A percentile compares a stretch with the other conserved stretches of the same genome.
Evolutionary conservation across 768 basidiomycete species (phyloP).

Genomic region (Amanita thiersii): DNA sequence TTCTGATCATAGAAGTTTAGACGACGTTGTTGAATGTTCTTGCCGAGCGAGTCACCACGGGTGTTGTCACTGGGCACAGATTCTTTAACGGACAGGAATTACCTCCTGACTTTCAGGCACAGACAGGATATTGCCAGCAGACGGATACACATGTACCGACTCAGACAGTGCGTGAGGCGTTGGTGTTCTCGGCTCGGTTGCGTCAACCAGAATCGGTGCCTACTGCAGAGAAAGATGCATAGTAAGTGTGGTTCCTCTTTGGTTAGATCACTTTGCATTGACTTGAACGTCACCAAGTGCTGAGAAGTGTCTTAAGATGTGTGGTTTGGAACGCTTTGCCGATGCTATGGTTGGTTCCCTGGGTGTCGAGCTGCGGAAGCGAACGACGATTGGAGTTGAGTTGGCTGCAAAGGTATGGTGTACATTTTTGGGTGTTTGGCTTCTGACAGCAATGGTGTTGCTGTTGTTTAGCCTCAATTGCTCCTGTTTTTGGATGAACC

Average conservation of each 20-base stretch:
- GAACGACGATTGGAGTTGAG: conserved; percentile 83
- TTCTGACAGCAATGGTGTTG: background rate
- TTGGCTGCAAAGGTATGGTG: conserved; percentile 82
- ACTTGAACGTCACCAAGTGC: conserved; percentile 21
- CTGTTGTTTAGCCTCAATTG: conserved; percentile 51
- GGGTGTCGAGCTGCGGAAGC: conserved; percentile 67
- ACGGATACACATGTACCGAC: conserved; percentile 73
- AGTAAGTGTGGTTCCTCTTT: conserved; percentile 38
- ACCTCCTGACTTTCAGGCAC: conserved; percentile 53
- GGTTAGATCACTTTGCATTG: conserved; percentile 5
- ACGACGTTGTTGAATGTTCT: conserved; percentile 55
- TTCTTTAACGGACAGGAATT: conserved; percentile 47
- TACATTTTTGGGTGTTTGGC: conserved; percentile 18
- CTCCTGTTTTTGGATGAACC: conserved; percentile 87
- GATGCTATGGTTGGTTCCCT: conserved; percentile 63
- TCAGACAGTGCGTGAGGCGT: conserved; percentile 73
- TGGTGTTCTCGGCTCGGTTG: conserved; percentile 71
- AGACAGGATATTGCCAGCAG: conserved; percentile 84
- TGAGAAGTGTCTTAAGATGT: conserved; percentile 49
- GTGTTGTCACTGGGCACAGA: conserved; percentile 41
- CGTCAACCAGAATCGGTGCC: conserved; percentile 66
- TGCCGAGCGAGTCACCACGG: conserved; percentile 38
- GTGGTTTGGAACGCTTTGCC: conserved; percentile 52
- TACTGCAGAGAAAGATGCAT: conserved; percentile 65
- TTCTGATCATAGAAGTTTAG: conserved; percentile 38